Percentiles rank a stretch among this genome's conserved stretches.
Conservation (phyloP, 208 protist genomes). For the Spongospora subterranea region DNA sequence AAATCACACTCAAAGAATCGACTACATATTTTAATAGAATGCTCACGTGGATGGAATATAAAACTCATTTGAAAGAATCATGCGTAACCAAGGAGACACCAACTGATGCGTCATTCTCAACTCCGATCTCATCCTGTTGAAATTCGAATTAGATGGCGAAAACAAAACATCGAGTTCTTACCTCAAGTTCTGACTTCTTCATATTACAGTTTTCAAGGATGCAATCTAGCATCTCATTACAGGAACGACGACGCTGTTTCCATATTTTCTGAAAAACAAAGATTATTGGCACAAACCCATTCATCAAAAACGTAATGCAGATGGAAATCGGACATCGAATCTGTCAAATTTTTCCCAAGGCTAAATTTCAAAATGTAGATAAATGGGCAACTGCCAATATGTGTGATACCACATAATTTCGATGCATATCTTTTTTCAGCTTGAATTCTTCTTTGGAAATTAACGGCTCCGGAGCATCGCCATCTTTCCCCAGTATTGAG, state of each 20-base stretch:
- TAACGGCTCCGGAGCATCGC: background rate
- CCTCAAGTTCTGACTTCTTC: constrained; percentile 20
- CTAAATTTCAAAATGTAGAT: too few relatives aligned
- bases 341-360: too few relatives aligned
- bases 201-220: background rate
- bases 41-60: too few relatives aligned
- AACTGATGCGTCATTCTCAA: background rate
- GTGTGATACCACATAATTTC: background rate
- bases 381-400: too few relatives aligned
- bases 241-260: constrained; percentile 4
- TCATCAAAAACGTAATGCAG: too few relatives aligned
- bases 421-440: background rate
- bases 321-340: too few relatives aligned
- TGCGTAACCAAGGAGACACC: background rate
- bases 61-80: background rate
- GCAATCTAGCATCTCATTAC: background rate
- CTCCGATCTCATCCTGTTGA: background rate
- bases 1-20: too few relatives aligned
- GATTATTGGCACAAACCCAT: background rate
- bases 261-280: constrained; percentile 27
- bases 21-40: too few relatives aligned
- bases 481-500: background rate
- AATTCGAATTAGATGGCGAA: background rate
- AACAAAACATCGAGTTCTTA: background rate
- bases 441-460: constrained; percentile 8